These are phyloP conservation scores for Dovyalis caffra DNA, from an alignment of 345 rosid genomes.

Conservation along the genomic window DNA sequence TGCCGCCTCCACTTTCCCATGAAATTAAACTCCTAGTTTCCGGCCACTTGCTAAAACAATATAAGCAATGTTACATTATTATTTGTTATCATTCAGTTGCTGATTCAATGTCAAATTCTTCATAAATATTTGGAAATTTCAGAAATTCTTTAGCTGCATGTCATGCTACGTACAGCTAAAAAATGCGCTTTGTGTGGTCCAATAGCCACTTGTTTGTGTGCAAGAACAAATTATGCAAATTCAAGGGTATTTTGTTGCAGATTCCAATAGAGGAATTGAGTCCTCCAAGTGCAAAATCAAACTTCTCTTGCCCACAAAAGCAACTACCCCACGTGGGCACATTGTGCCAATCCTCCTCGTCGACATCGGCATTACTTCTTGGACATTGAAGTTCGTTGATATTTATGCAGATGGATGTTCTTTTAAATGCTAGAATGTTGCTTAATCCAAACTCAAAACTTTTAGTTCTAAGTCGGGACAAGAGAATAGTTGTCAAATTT, in stretches of 20 bases:
- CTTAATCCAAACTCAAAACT: neutral
- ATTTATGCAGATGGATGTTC: neutral
- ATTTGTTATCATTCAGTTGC: neutral
- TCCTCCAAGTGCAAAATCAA: slow-evolving; percentile 2
- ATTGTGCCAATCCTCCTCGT: slow-evolving; percentile 1
- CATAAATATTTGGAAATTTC: neutral
- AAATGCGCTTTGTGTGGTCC: slow-evolving; percentile 17
- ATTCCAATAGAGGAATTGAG: slow-evolving; percentile 22
- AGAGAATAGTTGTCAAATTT: slow-evolving; percentile 1
- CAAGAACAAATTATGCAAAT: slow-evolving; percentile 6
- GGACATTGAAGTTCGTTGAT: neutral
- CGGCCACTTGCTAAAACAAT: neutral
- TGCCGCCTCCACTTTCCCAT: slow-evolving; percentile 13
- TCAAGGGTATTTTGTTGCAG: slow-evolving; percentile 24
- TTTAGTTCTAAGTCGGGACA: neutral
- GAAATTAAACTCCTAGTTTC: neutral
- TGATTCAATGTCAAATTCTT: neutral
- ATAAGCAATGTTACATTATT: neutral
- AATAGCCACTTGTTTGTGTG: slow-evolving; percentile 14
- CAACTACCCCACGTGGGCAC: slow-evolving; percentile 22
- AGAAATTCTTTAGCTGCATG: neutral
- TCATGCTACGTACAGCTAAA: neutral
- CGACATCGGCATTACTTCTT: neutral
- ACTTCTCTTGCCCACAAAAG: neutral
- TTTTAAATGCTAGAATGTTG: neutral